Evolutionary conservation across 768 basidiomycete genomes (phyloP).

Genomic region (Pseudohyphozyma bogoriensis): DNA sequence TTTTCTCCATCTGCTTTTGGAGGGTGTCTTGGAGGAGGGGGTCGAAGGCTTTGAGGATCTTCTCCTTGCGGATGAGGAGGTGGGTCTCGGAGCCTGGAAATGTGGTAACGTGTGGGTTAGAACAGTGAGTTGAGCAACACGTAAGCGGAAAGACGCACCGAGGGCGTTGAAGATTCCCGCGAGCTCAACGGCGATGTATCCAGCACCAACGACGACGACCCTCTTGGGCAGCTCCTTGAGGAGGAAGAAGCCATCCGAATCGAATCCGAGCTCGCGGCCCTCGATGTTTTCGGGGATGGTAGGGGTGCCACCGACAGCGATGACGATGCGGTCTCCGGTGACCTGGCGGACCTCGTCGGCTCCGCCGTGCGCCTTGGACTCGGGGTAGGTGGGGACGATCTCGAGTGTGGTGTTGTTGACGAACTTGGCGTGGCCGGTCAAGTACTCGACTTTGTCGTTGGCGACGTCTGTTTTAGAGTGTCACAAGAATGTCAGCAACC

Average conservation of each 20-base stretch:
- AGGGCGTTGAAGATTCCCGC: constrained; percentile 87
- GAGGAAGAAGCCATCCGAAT: constrained; percentile 94
- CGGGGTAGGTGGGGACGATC: constrained; percentile 45
- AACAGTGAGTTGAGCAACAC: background rate
- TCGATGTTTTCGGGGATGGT: constrained; percentile 69
- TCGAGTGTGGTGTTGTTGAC: constrained; percentile 59
- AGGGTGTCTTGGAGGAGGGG: constrained; percentile 70
- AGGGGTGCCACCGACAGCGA: constrained; percentile 81
- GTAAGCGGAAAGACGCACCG: constrained; percentile 34
- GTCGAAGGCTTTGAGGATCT: constrained; percentile 87
- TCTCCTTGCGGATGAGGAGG: constrained; percentile 78
- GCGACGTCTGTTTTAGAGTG: constrained; percentile 56
- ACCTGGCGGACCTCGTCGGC: constrained; percentile 63
- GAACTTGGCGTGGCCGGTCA: constrained; percentile 67
- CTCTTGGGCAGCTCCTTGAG: constrained; percentile 81
- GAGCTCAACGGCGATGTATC: constrained; percentile 95
- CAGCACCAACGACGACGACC: constrained; percentile 89
- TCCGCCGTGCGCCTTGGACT: constrained; percentile 26
- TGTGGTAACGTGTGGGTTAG: background rate
- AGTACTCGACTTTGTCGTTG: constrained; percentile 77
- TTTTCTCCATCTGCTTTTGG: constrained; percentile 86
- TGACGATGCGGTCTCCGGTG: constrained; percentile 62
- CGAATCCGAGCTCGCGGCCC: constrained; percentile 69
- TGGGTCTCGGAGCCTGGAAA: constrained; percentile 65
- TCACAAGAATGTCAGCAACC: background rate